These are phyloP conservation scores for Monilinia vaccinii-corymbosi DNA, from an alignment of 2,329 filamentous ascomycete genomes.

Conservation along the genomic window DNA sequence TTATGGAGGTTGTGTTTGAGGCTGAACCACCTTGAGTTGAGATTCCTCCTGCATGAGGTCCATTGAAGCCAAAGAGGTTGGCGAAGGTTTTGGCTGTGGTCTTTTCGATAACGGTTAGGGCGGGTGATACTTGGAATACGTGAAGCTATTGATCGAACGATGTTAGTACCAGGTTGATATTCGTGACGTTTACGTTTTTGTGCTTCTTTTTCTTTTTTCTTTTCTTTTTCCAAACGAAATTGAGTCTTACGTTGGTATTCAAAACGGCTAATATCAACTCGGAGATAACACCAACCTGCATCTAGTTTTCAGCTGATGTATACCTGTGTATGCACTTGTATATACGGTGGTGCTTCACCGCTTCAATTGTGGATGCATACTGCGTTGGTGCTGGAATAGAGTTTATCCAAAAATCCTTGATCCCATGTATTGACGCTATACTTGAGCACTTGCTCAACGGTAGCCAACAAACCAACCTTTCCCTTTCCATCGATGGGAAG, in stretches of 20 bases:
- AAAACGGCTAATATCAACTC: conserved; percentile 77
- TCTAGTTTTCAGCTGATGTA: not conserved
- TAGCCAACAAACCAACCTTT: conserved; percentile 64
- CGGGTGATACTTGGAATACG: conserved; percentile 89
- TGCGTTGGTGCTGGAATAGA: conserved; percentile 85
- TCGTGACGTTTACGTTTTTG: not conserved
- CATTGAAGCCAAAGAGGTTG: conserved; percentile 64
- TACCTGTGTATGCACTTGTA: no score
- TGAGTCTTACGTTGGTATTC: conserved; percentile 69
- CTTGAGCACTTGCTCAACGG: conserved; percentile 60
- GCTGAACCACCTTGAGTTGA: conserved; percentile 70
- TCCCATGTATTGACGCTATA: conserved; percentile 99
- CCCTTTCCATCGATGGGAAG: conserved; percentile 52
- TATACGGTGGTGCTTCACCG: not conserved
- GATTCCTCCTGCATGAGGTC: conserved; percentile 58
- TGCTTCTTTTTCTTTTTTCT: no score
- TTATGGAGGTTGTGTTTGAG: conserved; percentile 76
- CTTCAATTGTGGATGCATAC: conserved; percentile 32
- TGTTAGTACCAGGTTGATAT: conserved; percentile 1
- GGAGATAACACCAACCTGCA: conserved; percentile 67
- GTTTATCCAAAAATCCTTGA: conserved; percentile 91
- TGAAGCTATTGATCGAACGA: conserved; percentile 48
- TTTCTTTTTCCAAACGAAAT: not conserved
- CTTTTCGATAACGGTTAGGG: conserved; percentile 81
- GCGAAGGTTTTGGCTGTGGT: conserved; percentile 66